Evolutionary conservation across 2,329 filamentous ascomycete species (phyloP).

Genomic region (Paracoccidioides lutzii): DNA sequence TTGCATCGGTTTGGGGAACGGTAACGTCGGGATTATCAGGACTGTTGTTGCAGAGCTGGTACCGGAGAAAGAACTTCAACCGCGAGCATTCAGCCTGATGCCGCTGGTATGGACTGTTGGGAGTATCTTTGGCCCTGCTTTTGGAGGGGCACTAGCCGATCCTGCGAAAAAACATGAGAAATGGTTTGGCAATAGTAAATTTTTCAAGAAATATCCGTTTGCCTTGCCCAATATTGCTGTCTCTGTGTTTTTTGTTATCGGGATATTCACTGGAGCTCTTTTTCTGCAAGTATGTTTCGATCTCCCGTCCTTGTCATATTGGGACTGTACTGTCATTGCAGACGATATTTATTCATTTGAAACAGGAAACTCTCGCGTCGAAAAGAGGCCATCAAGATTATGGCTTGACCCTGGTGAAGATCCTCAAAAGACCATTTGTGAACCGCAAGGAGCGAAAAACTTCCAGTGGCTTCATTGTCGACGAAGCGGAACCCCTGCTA

Average conservation of each 20-base stretch:
- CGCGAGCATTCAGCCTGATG: slow-evolving; percentile 84
- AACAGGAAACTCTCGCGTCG: slow-evolving; percentile 63
- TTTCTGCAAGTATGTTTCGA: slow-evolving; percentile 54
- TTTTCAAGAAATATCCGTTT: slow-evolving; percentile 70
- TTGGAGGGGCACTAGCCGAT: slow-evolving; percentile 76
- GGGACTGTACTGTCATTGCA: background rate
- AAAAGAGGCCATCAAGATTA: slow-evolving; percentile 58
- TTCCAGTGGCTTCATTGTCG: slow-evolving; percentile 5
- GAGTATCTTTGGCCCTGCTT: slow-evolving; percentile 72
- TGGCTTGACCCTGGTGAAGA: slow-evolving; percentile 59
- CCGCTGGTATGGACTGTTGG: slow-evolving; percentile 81
- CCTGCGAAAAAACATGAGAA: slow-evolving; percentile 62
- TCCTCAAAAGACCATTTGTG: slow-evolving; percentile 39
- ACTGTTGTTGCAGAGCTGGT: slow-evolving; percentile 92
- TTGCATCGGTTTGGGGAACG: slow-evolving; percentile 72
- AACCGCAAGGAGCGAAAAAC: slow-evolving; percentile 14
- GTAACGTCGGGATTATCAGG: slow-evolving; percentile 85
- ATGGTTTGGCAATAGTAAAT: slow-evolving; percentile 52
- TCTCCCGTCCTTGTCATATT: background rate
- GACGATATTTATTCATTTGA: background rate
- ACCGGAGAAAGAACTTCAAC: slow-evolving; percentile 72
- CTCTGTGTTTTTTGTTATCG: slow-evolving; percentile 62
- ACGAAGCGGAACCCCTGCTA: slow-evolving; percentile 15
- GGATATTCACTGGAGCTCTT: slow-evolving; percentile 58
- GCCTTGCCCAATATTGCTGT: slow-evolving; percentile 70